These are phyloP conservation scores for Elaphomyces granulatus DNA, from an alignment of 495 filamentous ascomycete genomes.

Conservation along the genomic window DNA sequence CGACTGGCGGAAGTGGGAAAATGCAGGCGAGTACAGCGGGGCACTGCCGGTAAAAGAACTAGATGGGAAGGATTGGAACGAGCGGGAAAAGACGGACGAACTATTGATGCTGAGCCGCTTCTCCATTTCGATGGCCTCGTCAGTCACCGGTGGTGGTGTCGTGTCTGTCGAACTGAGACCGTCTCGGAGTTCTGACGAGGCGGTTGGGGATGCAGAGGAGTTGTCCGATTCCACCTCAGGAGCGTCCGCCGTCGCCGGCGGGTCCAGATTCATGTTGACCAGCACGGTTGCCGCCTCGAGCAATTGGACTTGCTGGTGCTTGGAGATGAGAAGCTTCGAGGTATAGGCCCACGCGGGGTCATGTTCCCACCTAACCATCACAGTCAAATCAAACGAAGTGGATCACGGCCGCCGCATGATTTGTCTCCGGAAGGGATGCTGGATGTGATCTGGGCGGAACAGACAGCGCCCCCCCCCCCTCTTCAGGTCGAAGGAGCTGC, in stretches of 20 bases:
- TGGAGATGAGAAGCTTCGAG: slow-evolving; percentile 95
- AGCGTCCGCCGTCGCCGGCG: slow-evolving; percentile 30
- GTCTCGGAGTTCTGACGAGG: slow-evolving; percentile 61
- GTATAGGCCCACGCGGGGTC: slow-evolving; percentile 96
- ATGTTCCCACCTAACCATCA: slow-evolving; percentile 79
- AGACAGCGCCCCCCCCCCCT: too few relatives aligned
- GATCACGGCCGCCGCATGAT: too few relatives aligned
- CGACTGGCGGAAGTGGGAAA: slow-evolving; percentile 34
- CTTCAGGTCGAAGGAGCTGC: too few relatives aligned
- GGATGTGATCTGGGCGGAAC: too few relatives aligned
- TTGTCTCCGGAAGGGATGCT: too few relatives aligned
- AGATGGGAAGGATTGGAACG: slow-evolving; percentile 66
- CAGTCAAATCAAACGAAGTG: slow-evolving; percentile 1
- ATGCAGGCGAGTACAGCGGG: slow-evolving; percentile 31
- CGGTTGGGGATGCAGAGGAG: slow-evolving; percentile 69
- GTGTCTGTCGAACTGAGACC: slow-evolving; percentile 44
- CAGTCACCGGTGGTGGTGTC: slow-evolving; percentile 39
- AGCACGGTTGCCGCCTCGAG: slow-evolving; percentile 92
- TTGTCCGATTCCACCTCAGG: slow-evolving; percentile 60
- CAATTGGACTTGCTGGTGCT: slow-evolving; percentile 97
- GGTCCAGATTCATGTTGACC: slow-evolving; percentile 74
- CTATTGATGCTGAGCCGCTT: slow-evolving; percentile 40
- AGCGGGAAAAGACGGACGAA: slow-evolving; percentile 58
- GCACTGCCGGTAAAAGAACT: slow-evolving; percentile 35
- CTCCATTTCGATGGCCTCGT: slow-evolving; percentile 27